These are phyloP conservation scores for Chalciporus chontae DNA, from an alignment of 768 basidiomycete genomes.

Conservation along the genomic window DNA sequence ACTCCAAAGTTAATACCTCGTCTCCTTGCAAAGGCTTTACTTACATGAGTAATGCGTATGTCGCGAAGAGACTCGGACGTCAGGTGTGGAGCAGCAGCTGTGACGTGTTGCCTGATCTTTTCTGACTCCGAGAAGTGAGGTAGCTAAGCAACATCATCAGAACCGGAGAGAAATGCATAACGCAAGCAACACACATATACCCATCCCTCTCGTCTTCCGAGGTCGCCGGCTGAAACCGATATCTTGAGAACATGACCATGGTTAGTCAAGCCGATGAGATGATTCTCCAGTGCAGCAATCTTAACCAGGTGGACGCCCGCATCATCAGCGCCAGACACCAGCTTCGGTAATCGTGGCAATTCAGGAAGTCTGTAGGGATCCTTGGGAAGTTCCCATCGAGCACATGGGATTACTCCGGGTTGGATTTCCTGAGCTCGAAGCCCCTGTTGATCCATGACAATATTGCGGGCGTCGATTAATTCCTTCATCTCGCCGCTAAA, in stretches of 20 bases:
- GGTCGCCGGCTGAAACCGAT: conserved; percentile 41
- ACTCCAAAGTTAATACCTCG: conserved; percentile 7
- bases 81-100: conserved; percentile 38
- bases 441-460: conserved; percentile 42
- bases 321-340: conserved; percentile 30
- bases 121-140: conserved; percentile 68
- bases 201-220: conserved; percentile 47
- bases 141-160: conserved; percentile 43
- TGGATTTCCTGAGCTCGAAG: conserved; percentile 30
- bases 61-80: conserved; percentile 37
- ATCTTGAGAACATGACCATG: conserved; percentile 74
- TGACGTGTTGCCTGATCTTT: conserved; percentile 43
- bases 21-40: conserved; percentile 17
- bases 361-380: conserved; percentile 58
- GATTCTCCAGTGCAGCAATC: conserved; percentile 74
- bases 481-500: conserved; percentile 41
- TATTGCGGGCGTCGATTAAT: conserved; percentile 36
- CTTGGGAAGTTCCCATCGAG: conserved; percentile 50
- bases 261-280: conserved; percentile 78
- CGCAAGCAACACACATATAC: conserved; percentile 57
- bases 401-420: conserved; percentile 54
- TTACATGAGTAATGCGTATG: conserved; percentile 76
- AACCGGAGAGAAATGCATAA: neutral
- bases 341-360: conserved; percentile 57
- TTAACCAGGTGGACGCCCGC: conserved; percentile 56